Evolutionary conservation across 306 rosid species (phyloP), one percentile per base, ranked within the genome.

Genomic region (Lathyrus aphaca): DNA sequence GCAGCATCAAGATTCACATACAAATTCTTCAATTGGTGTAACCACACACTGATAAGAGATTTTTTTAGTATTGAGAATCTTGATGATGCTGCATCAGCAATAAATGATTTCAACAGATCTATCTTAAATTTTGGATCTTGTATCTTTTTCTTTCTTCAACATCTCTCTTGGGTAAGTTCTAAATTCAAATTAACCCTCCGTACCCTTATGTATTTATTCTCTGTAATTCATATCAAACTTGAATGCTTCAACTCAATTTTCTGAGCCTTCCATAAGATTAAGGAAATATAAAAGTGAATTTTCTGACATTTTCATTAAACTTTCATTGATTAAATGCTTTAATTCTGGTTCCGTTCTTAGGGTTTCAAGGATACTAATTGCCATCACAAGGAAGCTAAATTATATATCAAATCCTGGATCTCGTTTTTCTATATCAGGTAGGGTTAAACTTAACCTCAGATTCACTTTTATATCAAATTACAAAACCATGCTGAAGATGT

Each of bases 1-100:
- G 92, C 98, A 89, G 73, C 98, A 80, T 74, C 83, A 81, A 92
- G 98, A 92, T 92, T 92, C 98, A 89, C 17, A 59, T 38, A 79
- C 48, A 64, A 10, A 29, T 43, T 72, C 66, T 54, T 14, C 25
- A 40, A 5, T 21, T 35, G 25, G 46, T 42, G 17, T 56, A 10
- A 13, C 3, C 7, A 18, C 29, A 18, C 57, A 32, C 42, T 5
- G 6, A 3, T 5, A 4, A 16, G 43, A 7, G 45, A 11, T 66
- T 56, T 50, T 49, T 42, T 30, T 29, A 66, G 55, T 18, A 69
- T 45, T 92, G 98, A 83, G 98, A 92, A 92, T 92, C 98, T 89
- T 92, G 98, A 92, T 92, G 98, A 92, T 92, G 98, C 98, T 92
- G 98, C 98, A 92, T 89, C 95, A 81, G 96, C 98, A 59, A 88